Evolutionary conservation across 2,329 filamentous ascomycete genomes (phyloP).

Genomic region (Coniochaeta prunicola): DNA sequence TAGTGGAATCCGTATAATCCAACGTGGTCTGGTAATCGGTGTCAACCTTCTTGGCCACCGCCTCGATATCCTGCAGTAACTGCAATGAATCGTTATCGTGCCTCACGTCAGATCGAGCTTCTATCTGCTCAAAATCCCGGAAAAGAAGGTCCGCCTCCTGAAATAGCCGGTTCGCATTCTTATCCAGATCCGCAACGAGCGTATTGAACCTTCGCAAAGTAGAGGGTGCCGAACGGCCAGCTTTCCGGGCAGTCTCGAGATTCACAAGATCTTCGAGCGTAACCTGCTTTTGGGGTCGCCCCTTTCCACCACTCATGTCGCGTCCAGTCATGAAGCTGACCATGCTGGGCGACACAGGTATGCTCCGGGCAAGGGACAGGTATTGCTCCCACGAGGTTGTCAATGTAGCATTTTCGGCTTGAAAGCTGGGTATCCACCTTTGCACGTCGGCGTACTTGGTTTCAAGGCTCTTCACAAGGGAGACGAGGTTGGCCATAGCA

Average conservation of each 20-base stretch:
- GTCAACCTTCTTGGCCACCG: constrained; percentile 77
- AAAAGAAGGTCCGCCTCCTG: constrained; percentile 54
- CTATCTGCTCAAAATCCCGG: constrained; percentile 54
- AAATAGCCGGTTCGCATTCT: constrained; percentile 51
- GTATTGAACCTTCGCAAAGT: constrained; percentile 52
- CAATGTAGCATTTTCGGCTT: constrained; percentile 60
- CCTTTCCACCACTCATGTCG: constrained; percentile 28
- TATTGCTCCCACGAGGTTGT: constrained; percentile 62
- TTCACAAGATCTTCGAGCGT: constrained; percentile 74
- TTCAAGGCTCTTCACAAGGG: constrained; percentile 64
- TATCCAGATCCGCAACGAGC: constrained; percentile 55
- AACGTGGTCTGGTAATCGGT: constrained; percentile 77
- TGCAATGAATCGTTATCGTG: constrained; percentile 58
- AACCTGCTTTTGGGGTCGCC: constrained; percentile 37
- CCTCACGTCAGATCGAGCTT: constrained; percentile 44
- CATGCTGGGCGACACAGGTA: constrained; percentile 61
- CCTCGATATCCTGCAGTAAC: constrained; percentile 77
- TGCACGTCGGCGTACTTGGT: constrained; percentile 64
- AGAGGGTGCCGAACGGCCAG: constrained; percentile 56
- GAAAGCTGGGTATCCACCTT: constrained; percentile 61
- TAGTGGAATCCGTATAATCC: constrained; percentile 56
- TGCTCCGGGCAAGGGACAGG: constrained; percentile 54
- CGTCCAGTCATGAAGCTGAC: constrained; percentile 55
- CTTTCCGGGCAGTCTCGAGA: constrained; percentile 62
- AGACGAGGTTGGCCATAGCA: constrained; percentile 77